Percentiles rank a stretch among this genome's conserved stretches.
Evolutionary conservation across 257 asterid genomes (phyloP).

Genomic region (Solanum rostratum): DNA sequence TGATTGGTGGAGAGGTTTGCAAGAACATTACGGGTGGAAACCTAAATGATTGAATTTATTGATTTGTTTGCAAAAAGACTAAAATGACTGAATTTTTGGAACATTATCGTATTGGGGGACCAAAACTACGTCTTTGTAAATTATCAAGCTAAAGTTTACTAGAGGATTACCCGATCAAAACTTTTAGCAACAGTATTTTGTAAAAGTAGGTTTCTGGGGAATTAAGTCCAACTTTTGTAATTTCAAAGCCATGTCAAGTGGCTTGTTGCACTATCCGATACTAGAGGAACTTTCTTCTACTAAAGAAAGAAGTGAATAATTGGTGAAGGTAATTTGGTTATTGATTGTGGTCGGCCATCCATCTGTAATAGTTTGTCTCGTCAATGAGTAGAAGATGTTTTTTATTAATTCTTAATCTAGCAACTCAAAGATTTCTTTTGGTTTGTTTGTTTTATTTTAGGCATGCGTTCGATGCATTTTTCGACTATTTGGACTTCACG

Average conservation of each 20-base stretch:
- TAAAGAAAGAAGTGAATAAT: neutral
- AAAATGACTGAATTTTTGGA: neutral
- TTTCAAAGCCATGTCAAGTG: neutral
- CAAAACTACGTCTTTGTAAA: neutral
- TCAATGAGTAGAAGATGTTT: neutral
- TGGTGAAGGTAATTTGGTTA: neutral
- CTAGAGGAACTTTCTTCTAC: neutral
- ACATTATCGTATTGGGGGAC: neutral
- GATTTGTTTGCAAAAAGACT: neutral
- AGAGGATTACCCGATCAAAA: too few relatives aligned
- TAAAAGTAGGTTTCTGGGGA: neutral
- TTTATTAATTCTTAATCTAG: neutral
- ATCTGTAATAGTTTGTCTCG: neutral
- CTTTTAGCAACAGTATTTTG: neutral
- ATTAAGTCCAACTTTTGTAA: neutral
- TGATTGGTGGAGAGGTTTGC: neutral
- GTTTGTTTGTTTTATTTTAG: conserved; percentile 18
- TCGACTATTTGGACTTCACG: conserved; percentile 40
- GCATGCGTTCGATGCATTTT: conserved; percentile 58
- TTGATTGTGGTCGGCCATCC: neutral
- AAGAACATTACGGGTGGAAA: neutral
- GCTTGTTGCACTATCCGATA: neutral
- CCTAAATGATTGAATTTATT: neutral
- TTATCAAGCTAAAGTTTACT: neutral
- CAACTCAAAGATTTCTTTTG: neutral